phyloP scores from a whole-genome alignment of 768 basidiomycete genomes.

The Termitomyces sp. region DNA sequence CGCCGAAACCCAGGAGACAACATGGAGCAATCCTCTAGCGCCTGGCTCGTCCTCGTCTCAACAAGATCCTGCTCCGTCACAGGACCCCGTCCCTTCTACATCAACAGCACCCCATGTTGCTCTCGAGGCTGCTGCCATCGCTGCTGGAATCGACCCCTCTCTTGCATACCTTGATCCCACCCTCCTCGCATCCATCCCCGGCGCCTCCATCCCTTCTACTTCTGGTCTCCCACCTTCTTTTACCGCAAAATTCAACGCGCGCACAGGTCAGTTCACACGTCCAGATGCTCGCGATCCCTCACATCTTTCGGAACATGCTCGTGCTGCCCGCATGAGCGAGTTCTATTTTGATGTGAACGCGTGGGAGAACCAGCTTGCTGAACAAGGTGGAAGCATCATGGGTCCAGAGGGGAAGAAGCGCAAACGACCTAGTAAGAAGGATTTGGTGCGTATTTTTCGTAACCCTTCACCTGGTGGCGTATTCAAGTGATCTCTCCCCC shows the following conservation, averaged over 20 bases:
- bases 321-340: constrained; percentile 80
- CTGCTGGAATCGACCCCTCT: constrained; percentile 79
- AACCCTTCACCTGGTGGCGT: not conserved
- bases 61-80: constrained; percentile 15
- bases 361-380: constrained; percentile 70
- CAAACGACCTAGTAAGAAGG: constrained; percentile 77
- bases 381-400: constrained; percentile 30
- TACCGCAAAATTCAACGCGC: constrained; percentile 75
- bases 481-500: constrained; percentile 10
- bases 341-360: constrained; percentile 82
- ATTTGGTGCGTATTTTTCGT: constrained; percentile 51
- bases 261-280: constrained; percentile 71
- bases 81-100: constrained; percentile 13
- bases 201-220: constrained; percentile 22
- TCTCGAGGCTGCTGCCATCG: constrained; percentile 63
- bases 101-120: constrained; percentile 36
- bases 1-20: constrained; percentile 67
- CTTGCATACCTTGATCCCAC: constrained; percentile 78
- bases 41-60: not conserved
- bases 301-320: constrained; percentile 76
- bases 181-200: constrained; percentile 33
- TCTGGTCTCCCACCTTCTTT: constrained; percentile 36
- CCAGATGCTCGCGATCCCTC: constrained; percentile 64
- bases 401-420: constrained; percentile 59
- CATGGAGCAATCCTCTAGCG: constrained; percentile 73